phyloP scores from a whole-genome alignment of 805 yeast genomes.

The Wickerhamiella slavikovae region DNA sequence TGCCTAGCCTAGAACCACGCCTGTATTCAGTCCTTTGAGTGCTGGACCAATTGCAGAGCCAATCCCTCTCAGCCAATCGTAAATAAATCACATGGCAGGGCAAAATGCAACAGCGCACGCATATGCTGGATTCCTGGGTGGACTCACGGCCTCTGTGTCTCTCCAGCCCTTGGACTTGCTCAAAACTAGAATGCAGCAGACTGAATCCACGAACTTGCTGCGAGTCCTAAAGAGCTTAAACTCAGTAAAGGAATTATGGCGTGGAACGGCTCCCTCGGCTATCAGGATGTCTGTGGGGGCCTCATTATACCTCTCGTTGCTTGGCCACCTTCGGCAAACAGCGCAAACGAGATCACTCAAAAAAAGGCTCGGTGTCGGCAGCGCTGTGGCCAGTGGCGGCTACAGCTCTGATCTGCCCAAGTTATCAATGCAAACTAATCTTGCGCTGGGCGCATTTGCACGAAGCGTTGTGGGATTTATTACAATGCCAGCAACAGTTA shows the following conservation, averaged over 20 bases:
- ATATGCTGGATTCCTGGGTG: constrained; percentile 68
- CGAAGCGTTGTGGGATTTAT: constrained; percentile 65
- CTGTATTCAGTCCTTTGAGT: too few relatives aligned
- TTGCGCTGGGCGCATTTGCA: constrained; percentile 56
- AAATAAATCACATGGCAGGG: constrained; percentile 4
- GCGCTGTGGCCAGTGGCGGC: constrained; percentile 20
- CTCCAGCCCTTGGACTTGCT: constrained; percentile 80
- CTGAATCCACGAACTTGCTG: constrained; percentile 10
- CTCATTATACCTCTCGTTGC: constrained; percentile 59
- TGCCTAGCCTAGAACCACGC: too few relatives aligned
- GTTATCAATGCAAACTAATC: constrained; percentile 45
- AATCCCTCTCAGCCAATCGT: too few relatives aligned
- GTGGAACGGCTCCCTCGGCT: constrained; percentile 86
- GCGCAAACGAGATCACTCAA: too few relatives aligned
- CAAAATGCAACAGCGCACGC: constrained; percentile 25
- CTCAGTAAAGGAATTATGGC: constrained; percentile 41
- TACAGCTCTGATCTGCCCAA: constrained; percentile 33
- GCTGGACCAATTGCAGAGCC: too few relatives aligned
- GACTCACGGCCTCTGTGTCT: constrained; percentile 56
- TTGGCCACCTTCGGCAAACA: constrained; percentile 46
- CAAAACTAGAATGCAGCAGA: constrained; percentile 71
- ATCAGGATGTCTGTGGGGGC: constrained; percentile 80
- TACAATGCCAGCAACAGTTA: constrained; percentile 86
- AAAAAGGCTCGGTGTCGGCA: too few relatives aligned
- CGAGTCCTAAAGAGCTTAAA: constrained; percentile 10